Evolutionary conservation across 176 grass and related monocot species (phyloP), one percentile per base, ranked within the genome.

Genomic region (Oryza australiensis): DNA sequence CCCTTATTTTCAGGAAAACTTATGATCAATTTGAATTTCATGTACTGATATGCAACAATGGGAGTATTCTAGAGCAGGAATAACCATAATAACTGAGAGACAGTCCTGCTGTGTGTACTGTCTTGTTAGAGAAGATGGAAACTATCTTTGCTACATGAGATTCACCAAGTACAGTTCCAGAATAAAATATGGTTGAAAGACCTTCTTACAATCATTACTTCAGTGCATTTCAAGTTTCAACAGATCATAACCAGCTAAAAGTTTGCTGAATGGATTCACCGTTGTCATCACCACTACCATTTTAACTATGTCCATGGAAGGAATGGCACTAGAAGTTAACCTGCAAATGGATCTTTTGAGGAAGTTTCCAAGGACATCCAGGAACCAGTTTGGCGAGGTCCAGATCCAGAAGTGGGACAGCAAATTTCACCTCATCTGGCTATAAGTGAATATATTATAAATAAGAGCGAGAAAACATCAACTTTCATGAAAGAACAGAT

Each of bases 291-390:
- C 66, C 9, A 16, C 64, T 51, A 29, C 27, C 81, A 72, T 26
- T 48, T 80, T 55, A 64, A 78, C 75, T 27, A 9, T 13, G 7
- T 53, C 26, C 40, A 75, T 42, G 53, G 11, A 81, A 81, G 41
- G 20, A 51, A 48, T 64, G 40, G 40, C 26, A 76, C 64, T 76
- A 76, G 23, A 85, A 30, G 42, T 41, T 82, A 79, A 93, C 93
- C 93, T 96, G 90, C 59, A 98, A 80, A 78, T 89, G 89, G 75
- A 98, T 95, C 74, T 93, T 95, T 71, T 94, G 95, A 74, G 91
- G 90, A 67, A 86, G 75, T 80, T 85, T 95, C 95, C 95, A 98
- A 84, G 88, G 88, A 74, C 88, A 98, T 86, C 79, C 89, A 72
- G 41, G 90, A 68, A 98, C 92, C 51, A 95, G 23, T 75, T 91